These are phyloP conservation scores for Irpex rosettiformis DNA, from an alignment of 1,284 basidiomycete species.

Conservation along the genomic window DNA sequence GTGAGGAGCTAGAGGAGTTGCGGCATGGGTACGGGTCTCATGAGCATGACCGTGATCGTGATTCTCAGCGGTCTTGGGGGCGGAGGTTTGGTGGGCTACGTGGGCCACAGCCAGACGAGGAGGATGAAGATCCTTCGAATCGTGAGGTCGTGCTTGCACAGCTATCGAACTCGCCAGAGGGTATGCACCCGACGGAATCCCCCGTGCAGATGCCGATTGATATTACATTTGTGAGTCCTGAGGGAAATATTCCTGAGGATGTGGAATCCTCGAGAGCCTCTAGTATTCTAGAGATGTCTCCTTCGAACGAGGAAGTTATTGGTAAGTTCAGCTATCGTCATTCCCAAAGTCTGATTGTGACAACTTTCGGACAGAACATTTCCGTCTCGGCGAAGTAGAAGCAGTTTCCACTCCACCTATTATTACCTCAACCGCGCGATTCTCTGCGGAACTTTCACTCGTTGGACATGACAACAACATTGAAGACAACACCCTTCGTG, in stretches of 20 bases:
- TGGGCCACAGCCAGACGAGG: constrained; percentile 23
- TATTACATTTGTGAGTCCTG: constrained; percentile 24
- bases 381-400: constrained; percentile 53
- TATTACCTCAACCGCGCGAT: constrained; percentile 35
- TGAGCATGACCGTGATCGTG: constrained; percentile 15
- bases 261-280: constrained; percentile 55
- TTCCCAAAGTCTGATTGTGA: constrained; percentile 10
- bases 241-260: constrained; percentile 57
- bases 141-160: constrained; percentile 22
- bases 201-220: constrained; percentile 31
- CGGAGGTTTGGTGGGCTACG: constrained; percentile 26
- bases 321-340: constrained; percentile 34
- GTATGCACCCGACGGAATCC: constrained; percentile 18
- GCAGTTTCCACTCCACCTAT: constrained; percentile 48
- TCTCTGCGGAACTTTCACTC: constrained; percentile 35
- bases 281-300: constrained; percentile 40
- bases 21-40: constrained; percentile 23
- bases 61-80: constrained; percentile 27
- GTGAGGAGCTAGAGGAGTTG: constrained; percentile 49
- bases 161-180: constrained; percentile 19
- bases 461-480: constrained; percentile 18
- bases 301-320: constrained; percentile 32
- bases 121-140: constrained; percentile 14
- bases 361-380: constrained; percentile 32
- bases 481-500: constrained; percentile 9